Evolutionary conservation across 257 asterid species (phyloP).

Genomic region (Solanum rostratum): DNA sequence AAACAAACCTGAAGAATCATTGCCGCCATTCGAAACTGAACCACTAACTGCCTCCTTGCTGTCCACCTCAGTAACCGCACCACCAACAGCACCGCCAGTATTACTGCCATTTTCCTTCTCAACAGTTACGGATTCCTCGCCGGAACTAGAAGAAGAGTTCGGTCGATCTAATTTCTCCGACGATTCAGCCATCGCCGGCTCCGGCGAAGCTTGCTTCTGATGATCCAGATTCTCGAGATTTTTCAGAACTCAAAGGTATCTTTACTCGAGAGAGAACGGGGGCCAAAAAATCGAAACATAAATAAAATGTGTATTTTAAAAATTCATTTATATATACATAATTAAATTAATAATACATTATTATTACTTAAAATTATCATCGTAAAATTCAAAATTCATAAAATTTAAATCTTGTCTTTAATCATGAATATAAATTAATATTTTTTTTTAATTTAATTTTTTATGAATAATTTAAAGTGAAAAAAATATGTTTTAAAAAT

Average conservation of each 20-base stretch:
- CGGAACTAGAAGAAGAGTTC: slow-evolving; percentile 33
- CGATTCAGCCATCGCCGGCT: slow-evolving; percentile 21
- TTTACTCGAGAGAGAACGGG: no score
- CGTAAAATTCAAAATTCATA: no score
- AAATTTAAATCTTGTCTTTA: no score
- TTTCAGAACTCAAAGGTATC: background rate
- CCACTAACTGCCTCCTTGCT: background rate
- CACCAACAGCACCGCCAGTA: background rate
- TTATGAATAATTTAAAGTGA: no score
- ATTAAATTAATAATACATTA: no score
- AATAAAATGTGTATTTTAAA: no score
- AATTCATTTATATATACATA: no score
- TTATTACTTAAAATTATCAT: no score
- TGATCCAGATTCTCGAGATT: background rate
- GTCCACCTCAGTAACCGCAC: background rate
- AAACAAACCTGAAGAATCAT: slow-evolving; percentile 43
- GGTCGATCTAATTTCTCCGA: slow-evolving; percentile 17
- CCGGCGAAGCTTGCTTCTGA: background rate
- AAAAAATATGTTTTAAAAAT: no score
- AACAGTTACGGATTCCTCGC: slow-evolving; percentile 32
- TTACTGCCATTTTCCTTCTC: slow-evolving; percentile 21
- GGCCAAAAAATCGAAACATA: no score
- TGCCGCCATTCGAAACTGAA: background rate
- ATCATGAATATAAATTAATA: no score
- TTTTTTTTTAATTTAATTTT: no score